phyloP scores from a whole-genome alignment of 2,329 filamentous ascomycete genomes.

The Exophiala aquamarina region DNA sequence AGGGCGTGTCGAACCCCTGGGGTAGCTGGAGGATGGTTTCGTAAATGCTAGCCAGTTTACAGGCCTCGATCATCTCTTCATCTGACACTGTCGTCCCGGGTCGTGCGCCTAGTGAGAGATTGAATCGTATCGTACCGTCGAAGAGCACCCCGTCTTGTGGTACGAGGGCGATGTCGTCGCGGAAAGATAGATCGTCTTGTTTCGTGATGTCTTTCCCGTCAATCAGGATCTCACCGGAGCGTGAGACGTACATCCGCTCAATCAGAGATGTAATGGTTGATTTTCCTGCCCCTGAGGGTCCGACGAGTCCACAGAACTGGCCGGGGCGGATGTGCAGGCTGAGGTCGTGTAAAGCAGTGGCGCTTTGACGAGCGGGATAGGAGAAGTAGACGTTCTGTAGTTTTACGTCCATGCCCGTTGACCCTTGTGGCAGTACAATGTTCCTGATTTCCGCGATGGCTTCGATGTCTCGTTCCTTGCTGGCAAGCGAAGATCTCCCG shows the following conservation, averaged over 20 bases:
- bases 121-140: constrained; percentile 85
- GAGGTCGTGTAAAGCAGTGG: constrained; percentile 56
- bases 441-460: constrained; percentile 14
- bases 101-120: constrained; percentile 73
- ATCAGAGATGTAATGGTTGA: constrained; percentile 86
- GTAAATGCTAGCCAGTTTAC: constrained; percentile 58
- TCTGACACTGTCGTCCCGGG: constrained; percentile 60
- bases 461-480: constrained; percentile 30
- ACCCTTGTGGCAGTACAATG: constrained; percentile 20
- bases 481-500: neutral
- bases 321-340: constrained; percentile 52
- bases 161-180: constrained; percentile 78
- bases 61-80: constrained; percentile 73
- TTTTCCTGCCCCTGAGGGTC: constrained; percentile 89
- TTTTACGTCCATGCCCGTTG: constrained; percentile 47
- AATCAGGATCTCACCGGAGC: constrained; percentile 73
- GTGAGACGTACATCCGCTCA: constrained; percentile 89
- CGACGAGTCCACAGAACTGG: constrained; percentile 67
- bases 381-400: constrained; percentile 64
- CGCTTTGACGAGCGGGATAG: constrained; percentile 58
- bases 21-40: constrained; percentile 52
- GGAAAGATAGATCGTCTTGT: constrained; percentile 67
- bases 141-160: constrained; percentile 92
- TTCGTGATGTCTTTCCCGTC: constrained; percentile 76
- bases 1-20: constrained; percentile 51